Base-by-base conservation (phyloP, 805 yeast species). In the Ogataea sp. region DNA sequence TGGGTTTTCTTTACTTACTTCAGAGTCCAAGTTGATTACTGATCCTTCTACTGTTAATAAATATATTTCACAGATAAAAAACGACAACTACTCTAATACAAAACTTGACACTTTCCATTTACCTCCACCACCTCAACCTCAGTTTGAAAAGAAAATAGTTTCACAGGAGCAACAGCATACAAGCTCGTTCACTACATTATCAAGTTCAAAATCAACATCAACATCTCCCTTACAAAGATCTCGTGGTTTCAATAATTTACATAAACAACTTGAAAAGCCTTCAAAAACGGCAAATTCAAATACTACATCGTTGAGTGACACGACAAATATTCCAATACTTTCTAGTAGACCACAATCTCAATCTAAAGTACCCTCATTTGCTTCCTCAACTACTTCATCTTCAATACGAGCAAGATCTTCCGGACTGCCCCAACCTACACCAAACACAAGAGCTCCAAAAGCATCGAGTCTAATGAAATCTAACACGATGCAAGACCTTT, bases 401-500 rank as follows among this genome's bases (percentile, higher is more conserved):
- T 18, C 34, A 18, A 15, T 13, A 15, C 4, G 25, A 6, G 18
- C 25, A 13, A 11, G 8, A 13, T 29, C 20, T 23, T 23, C 29
- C 10, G 11, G 35, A n/a, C n/a, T 33, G 4, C 21, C 21, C 3
- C 24, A 24, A 33, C 29, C 29, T 6, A 23, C 23, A 23, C n/a
- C n/a, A n/a, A n/a, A n/a, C n/a, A n/a, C n/a, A n/a, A n/a, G n/a
- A n/a, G n/a, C n/a, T n/a, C n/a, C n/a, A 24, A 34, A 17, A 18
- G 17, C 37, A 8, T 39, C 24, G 4, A 36, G 45, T 4, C 39
- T 40, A 15, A n/a, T n/a, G n/a, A 44, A 47, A 20, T 49, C 52
- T 11, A 43, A 44, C 20, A 50, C 55, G 14, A 43, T 44, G 45
- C 47, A 44, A 27, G 43, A 43, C 26, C 43, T 50, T 25, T 47